A percentile compares a stretch with the other conserved stretches of the same genome.
Evolutionary conservation across 1,284 basidiomycete genomes (phyloP).

Genomic region (Heterobasidion parviporum): DNA sequence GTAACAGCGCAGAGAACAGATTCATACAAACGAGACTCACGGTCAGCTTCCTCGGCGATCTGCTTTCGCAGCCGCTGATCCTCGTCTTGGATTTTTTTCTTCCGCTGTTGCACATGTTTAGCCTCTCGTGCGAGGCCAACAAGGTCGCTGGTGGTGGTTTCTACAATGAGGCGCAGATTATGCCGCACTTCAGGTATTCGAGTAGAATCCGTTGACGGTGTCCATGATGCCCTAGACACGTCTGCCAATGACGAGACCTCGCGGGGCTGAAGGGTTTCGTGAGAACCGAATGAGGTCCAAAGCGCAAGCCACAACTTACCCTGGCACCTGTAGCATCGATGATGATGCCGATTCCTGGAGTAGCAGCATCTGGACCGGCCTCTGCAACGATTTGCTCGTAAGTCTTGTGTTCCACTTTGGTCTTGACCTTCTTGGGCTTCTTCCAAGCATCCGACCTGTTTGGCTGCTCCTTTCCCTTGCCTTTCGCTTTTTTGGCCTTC

Average conservation of each 20-base stretch:
- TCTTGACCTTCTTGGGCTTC: conserved; percentile 77
- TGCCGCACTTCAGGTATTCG: conserved; percentile 94
- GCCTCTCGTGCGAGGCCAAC: conserved; percentile 88
- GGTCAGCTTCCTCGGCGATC: conserved; percentile 65
- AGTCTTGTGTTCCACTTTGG: conserved; percentile 84
- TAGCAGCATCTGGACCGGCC: conserved; percentile 50
- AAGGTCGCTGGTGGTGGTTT: conserved; percentile 76
- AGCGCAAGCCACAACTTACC: conserved; percentile 35
- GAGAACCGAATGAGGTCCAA: background rate
- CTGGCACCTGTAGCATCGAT: conserved; percentile 92
- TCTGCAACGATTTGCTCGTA: conserved; percentile 92
- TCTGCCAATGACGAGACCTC: conserved; percentile 81
- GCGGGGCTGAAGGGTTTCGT: conserved; percentile 44
- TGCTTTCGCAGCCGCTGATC: conserved; percentile 59
- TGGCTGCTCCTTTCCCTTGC: conserved; percentile 37
- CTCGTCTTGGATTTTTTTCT: conserved; percentile 69
- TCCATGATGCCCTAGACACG: conserved; percentile 73
- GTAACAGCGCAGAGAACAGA: conserved; percentile 6
- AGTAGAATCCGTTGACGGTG: conserved; percentile 75
- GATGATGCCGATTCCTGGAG: conserved; percentile 70
- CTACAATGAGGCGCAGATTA: conserved; percentile 83
- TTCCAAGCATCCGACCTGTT: conserved; percentile 71
- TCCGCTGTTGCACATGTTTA: conserved; percentile 71
- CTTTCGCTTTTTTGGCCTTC: conserved; percentile 32
- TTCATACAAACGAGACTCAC: conserved; percentile 32